A percentile compares a stretch with the other conserved stretches of the same genome.
phyloP scores from a whole-genome alignment of 257 asterid genomes.

The Craterostigma plantagineum region DNA sequence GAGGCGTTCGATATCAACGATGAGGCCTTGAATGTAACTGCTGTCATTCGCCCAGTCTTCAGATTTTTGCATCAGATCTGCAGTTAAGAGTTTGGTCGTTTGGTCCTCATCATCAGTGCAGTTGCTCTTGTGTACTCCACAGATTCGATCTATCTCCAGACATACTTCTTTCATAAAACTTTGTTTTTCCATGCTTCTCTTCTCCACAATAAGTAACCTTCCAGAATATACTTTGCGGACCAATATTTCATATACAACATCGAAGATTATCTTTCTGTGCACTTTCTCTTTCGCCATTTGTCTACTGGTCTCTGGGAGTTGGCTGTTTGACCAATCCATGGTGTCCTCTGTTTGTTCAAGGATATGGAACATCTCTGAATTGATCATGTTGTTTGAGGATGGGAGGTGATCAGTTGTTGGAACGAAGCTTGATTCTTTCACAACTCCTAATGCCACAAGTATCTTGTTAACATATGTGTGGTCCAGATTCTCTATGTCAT shows the following conservation, averaged over 20 bases:
- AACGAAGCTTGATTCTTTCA: constrained; percentile 31
- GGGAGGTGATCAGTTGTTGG: constrained; percentile 27
- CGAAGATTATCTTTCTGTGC: constrained; percentile 51
- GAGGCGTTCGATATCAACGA: constrained; percentile 74
- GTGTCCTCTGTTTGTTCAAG: constrained; percentile 53
- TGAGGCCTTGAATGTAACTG: constrained; percentile 44
- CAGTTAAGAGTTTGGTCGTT: constrained; percentile 22
- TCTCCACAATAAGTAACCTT: constrained; percentile 12
- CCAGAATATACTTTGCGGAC: constrained; percentile 29
- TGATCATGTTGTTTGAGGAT: constrained; percentile 37
- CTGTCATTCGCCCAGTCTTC: constrained; percentile 45
- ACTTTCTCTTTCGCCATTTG: constrained; percentile 22
- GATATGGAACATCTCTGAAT: constrained; percentile 52
- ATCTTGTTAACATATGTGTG: constrained; percentile 44
- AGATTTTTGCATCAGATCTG: constrained; percentile 36
- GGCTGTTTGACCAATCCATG: too few relatives aligned
- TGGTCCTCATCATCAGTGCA: constrained; percentile 34
- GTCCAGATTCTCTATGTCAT: neutral
- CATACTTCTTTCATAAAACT: constrained; percentile 44
- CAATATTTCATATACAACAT: constrained; percentile 59
- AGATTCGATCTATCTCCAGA: constrained; percentile 38
- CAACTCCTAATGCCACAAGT: constrained; percentile 34
- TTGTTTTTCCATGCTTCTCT: constrained; percentile 19
- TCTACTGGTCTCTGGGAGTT: too few relatives aligned
- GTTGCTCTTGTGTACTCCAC: constrained; percentile 21